Percentiles rank a stretch among this genome's conserved stretches.
phyloP scores from a whole-genome alignment of 1,284 basidiomycete genomes.

The Mycosarcoma mackinlayi region DNA sequence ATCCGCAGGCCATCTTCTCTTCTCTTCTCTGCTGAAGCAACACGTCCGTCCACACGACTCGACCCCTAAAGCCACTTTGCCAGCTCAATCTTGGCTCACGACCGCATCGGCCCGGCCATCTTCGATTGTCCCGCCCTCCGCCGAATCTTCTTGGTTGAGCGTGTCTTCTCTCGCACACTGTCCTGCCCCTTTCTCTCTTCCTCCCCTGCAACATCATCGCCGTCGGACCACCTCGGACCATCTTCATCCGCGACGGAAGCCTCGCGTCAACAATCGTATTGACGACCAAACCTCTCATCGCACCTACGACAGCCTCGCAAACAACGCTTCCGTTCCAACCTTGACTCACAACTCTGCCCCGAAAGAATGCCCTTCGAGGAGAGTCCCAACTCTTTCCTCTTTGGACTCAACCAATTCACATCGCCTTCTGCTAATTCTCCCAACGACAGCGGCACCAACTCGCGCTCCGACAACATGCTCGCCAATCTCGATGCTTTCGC shows the following conservation, averaged over 20 bases:
- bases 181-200: not conserved
- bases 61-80: not conserved
- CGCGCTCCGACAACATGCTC: conserved; percentile 48
- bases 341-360: conserved; percentile 12
- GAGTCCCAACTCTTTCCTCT: conserved; percentile 59
- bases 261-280: not conserved
- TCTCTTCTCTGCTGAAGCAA: not conserved
- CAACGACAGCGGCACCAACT: conserved; percentile 34
- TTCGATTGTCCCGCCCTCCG: conserved; percentile 7
- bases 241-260: not conserved
- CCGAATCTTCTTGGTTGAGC: not conserved
- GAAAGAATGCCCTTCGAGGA: conserved; percentile 53
- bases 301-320: not conserved
- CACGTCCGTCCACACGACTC: conserved; percentile 9
- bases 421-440: conserved; percentile 40
- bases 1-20: not conserved
- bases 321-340: not conserved
- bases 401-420: conserved; percentile 62
- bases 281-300: not conserved
- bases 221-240: too few relatives aligned
- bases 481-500: conserved; percentile 52
- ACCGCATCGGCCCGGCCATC: conserved; percentile 29
- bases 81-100: not conserved
- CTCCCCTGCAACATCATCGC: conserved; percentile 4
- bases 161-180: not conserved